These are phyloP conservation scores for Schizophyllum commune DNA, from an alignment of 1,284 basidiomycete species.

Conservation along the genomic window DNA sequence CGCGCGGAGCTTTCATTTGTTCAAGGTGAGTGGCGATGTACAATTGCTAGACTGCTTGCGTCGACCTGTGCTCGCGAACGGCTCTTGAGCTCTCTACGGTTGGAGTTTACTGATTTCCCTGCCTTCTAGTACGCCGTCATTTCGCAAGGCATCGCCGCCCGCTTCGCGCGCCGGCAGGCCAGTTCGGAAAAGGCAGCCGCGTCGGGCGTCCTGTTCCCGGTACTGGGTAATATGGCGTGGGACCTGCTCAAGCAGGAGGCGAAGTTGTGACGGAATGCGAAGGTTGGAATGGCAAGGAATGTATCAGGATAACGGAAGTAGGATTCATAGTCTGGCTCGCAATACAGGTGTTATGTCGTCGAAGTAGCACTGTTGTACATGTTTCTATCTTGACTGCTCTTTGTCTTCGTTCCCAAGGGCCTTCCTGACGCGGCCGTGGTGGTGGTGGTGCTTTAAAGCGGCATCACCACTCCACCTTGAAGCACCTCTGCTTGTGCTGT, in stretches of 20 bases:
- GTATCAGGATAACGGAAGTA: too few species aligned
- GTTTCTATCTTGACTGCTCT: too few species aligned
- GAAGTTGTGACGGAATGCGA: slow-evolving; percentile 24
- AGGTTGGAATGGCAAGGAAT: too few species aligned
- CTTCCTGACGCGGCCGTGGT: too few species aligned
- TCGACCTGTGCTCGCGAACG: neutral
- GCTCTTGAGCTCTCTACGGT: neutral
- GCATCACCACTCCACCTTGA: too few species aligned
- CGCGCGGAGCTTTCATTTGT: slow-evolving; percentile 82
- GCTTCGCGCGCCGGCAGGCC: slow-evolving; percentile 79
- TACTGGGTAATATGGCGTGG: slow-evolving; percentile 58
- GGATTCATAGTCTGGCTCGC: too few species aligned
- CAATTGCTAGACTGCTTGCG: neutral
- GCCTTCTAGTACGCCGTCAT: slow-evolving; percentile 72
- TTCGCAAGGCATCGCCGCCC: slow-evolving; percentile 88
- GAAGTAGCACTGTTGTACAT: too few species aligned
- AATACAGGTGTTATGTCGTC: too few species aligned
- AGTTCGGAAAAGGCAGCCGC: slow-evolving; percentile 70
- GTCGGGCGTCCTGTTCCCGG: slow-evolving; percentile 50
- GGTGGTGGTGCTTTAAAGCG: too few species aligned
- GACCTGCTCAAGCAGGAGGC: slow-evolving; percentile 34
- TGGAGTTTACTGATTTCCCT: slow-evolving; percentile 1
- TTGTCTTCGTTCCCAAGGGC: too few species aligned
- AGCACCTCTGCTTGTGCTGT: too few species aligned
- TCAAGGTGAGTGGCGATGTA: slow-evolving; percentile 49